These are phyloP conservation scores for Rhizopogon rudus DNA, from an alignment of 768 basidiomycete species.

Conservation along the genomic window DNA sequence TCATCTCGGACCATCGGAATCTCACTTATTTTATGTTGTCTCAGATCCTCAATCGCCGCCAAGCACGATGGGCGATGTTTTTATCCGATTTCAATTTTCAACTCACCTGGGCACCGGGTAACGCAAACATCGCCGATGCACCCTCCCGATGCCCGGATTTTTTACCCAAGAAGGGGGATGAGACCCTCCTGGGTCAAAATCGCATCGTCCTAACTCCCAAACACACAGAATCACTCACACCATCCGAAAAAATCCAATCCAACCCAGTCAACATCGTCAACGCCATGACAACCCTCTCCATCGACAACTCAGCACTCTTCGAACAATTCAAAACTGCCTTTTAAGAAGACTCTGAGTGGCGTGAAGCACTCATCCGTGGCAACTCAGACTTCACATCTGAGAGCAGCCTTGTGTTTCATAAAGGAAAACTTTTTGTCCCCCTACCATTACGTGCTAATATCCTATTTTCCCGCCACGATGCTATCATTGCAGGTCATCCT, in stretches of 20 bases:
- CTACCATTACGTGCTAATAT: conserved; percentile 22
- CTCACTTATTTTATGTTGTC: conserved; percentile 25
- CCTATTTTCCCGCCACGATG: conserved; percentile 32
- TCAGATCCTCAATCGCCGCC: conserved; percentile 25
- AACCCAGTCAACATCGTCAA: conserved; percentile 1
- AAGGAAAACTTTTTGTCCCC: conserved; percentile 29
- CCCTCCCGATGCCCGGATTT: neutral
- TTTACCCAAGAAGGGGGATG: conserved; percentile 1
- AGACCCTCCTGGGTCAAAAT: neutral
- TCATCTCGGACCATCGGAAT: conserved; percentile 25
- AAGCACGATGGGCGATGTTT: conserved; percentile 29
- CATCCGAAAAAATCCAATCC: no score
- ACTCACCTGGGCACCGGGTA: conserved; percentile 14
- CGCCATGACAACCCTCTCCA: conserved; percentile 14
- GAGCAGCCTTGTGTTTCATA: conserved; percentile 16
- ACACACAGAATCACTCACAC: neutral
- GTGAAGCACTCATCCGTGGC: conserved; percentile 8
- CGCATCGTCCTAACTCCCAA: neutral
- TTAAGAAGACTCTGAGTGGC: conserved; percentile 11
- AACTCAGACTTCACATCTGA: conserved; percentile 7
- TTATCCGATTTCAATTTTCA: conserved; percentile 14
- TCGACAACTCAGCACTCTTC: conserved; percentile 15
- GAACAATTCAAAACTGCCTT: conserved; percentile 13
- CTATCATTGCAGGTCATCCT: conserved; percentile 34
- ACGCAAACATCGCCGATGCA: conserved; percentile 10